Base-by-base conservation (phyloP, 805 yeast genomes). In the Candida arabinofermentans region DNA sequence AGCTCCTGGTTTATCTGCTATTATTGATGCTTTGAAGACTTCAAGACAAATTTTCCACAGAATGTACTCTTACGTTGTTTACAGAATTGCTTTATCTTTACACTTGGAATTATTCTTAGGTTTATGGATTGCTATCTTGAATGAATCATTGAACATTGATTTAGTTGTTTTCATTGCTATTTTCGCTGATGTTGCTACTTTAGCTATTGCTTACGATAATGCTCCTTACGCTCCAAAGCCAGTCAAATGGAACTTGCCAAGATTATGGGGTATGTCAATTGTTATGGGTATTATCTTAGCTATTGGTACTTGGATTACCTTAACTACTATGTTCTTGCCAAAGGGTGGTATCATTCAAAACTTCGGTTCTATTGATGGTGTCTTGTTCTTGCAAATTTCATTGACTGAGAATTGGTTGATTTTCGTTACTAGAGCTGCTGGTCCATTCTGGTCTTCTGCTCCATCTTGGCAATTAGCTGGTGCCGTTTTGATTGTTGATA, bases 41-140 rank as follows among this genome's bases (percentile, higher is more conserved):
- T 86, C 96, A 52, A 79, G 96, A 74, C 95, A 87, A 73, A 87
- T 87, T 82, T 87, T 87, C 95, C 96, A 89, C 90, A 85, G 96
- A 78, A 89, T 89, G 96, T 88, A 89, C 81, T 80, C 96, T 59
- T 89, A 89, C 72, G 96, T 89, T 74, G 96, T 88, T 62, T 89
- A 89, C 90, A 90, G 96, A 79, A 89, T 89, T 70, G 96, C 96
- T 66, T 75, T 88, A 66, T 89, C 96, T 50, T 78, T 88, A 64
- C 96, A 88, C 74, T 83, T 88, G 78, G 96, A 89, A 74, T 72
- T 88, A 62, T 88, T 88, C 84, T 75, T 89, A 61, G 96, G 96
- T 75, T 76, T 88, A 67, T 89, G 96, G 96, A 87, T 88, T 78
- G 96, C 95, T 61, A 88, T 89, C 68, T 77, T 88, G 72, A 83